Percentiles rank a stretch among this genome's conserved stretches.
These are phyloP conservation scores for Hondaea fermentalgiana DNA, from an alignment of 108 stramenopile genomes.

Conservation along the genomic window DNA sequence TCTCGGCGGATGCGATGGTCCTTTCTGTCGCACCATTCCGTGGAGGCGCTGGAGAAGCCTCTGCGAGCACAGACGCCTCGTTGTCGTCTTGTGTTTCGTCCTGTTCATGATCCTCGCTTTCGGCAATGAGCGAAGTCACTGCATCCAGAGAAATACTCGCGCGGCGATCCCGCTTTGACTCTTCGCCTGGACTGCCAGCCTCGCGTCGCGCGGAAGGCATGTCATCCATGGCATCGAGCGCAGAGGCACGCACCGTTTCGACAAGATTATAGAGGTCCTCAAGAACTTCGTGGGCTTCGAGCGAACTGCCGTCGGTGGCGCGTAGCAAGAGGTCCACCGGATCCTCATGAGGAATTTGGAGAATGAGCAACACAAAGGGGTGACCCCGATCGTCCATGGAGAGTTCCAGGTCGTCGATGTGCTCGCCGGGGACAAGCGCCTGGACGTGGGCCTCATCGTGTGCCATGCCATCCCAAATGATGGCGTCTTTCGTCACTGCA, in stretches of 20 bases:
- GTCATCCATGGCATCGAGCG: not conserved
- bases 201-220: not conserved
- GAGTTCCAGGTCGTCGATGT: not conserved
- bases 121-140: not conserved
- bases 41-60: not conserved
- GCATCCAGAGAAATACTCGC: not conserved
- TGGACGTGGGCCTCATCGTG: not conserved
- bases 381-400: not conserved
- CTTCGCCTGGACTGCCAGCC: not conserved
- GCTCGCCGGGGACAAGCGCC: not conserved
- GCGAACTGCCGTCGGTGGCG: not conserved
- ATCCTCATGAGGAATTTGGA: not conserved
- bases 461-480: not conserved
- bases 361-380: not conserved
- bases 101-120: not conserved
- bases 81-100: not conserved
- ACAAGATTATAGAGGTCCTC: not conserved
- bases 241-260: not conserved
- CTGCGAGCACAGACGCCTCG: not conserved
- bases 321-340: not conserved
- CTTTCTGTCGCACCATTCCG: not conserved
- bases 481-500: not conserved
- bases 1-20: not conserved
- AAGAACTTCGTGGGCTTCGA: too few relatives aligned
- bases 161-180: not conserved